Conservation (phyloP, 441 rosid species). For the Erodium moschatum region DNA sequence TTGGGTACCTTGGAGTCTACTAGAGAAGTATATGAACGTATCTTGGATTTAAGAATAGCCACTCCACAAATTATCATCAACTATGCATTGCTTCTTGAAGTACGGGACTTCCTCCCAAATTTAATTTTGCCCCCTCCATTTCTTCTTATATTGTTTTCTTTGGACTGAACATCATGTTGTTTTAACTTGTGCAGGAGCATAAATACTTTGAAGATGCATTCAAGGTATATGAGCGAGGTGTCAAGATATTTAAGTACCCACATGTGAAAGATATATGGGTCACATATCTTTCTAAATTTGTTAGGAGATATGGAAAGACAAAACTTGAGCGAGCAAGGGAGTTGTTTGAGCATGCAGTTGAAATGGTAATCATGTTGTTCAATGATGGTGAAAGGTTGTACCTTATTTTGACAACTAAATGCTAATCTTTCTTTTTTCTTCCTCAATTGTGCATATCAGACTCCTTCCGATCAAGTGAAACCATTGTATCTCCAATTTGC, state of each 20-base stretch:
- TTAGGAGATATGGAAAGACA: slow-evolving; percentile 73
- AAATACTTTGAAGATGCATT: slow-evolving; percentile 93
- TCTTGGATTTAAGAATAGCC: slow-evolving; percentile 81
- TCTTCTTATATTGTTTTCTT: too few species aligned
- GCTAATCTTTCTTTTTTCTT: slow-evolving; percentile 16
- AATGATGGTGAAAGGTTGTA: slow-evolving; percentile 5
- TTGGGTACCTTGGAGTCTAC: slow-evolving; percentile 82
- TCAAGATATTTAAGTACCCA: slow-evolving; percentile 86
- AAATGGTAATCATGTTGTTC: slow-evolving; percentile 26
- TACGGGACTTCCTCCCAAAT: slow-evolving; percentile 19
- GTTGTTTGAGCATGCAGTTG: slow-evolving; percentile 84
- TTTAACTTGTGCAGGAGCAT: slow-evolving; percentile 45
- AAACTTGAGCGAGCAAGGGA: slow-evolving; percentile 89
- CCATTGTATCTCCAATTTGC: slow-evolving; percentile 90
- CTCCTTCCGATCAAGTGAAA: slow-evolving; percentile 82
- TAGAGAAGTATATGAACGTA: slow-evolving; percentile 82
- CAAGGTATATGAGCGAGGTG: slow-evolving; percentile 92
- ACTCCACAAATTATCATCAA: slow-evolving; percentile 86
- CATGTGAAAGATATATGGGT: slow-evolving; percentile 94
- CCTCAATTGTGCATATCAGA: slow-evolving; percentile 32
- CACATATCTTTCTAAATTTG: slow-evolving; percentile 76
- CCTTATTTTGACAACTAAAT: neutral
- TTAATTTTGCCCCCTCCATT: too few species aligned
- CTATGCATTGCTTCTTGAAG: slow-evolving; percentile 69
- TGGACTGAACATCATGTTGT: neutral